Evolutionary conservation across 768 basidiomycete genomes (phyloP).

Genomic region (Lentinula boryana): DNA sequence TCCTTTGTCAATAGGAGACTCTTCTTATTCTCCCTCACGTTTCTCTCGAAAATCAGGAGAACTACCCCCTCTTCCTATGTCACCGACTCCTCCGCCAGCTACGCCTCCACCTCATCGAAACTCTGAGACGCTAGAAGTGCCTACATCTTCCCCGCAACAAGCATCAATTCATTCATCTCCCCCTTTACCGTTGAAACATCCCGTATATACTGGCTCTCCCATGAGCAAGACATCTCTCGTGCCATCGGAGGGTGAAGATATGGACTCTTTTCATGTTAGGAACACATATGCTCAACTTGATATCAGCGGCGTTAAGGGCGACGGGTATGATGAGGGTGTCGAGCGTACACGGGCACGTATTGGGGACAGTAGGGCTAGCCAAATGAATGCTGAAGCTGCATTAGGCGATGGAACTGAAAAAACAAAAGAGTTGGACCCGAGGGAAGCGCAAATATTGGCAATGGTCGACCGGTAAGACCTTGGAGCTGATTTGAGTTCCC

Average conservation of each 20-base stretch:
- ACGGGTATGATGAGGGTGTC: constrained; percentile 90
- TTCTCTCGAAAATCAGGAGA: constrained; percentile 18
- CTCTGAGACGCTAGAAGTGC: constrained; percentile 14
- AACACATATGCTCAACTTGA: constrained; percentile 91
- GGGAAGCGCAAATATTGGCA: constrained; percentile 66
- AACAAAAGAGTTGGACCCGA: constrained; percentile 57
- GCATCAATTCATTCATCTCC: constrained; percentile 13
- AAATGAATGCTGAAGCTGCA: constrained; percentile 50
- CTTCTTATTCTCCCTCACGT: constrained; percentile 6
- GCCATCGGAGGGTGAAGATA: constrained; percentile 74
- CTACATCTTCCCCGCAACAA: constrained; percentile 10
- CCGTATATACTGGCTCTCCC: constrained; percentile 22
- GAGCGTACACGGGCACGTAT: constrained; percentile 84
- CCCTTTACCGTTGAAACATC: constrained; percentile 32
- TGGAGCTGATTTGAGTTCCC: neutral
- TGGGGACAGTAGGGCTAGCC: constrained; percentile 48
- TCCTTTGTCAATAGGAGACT: neutral
- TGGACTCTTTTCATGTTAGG: constrained; percentile 78
- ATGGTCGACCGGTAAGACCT: constrained; percentile 80
- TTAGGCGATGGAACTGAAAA: constrained; percentile 56
- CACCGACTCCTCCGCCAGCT: constrained; percentile 17
- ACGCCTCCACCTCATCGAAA: constrained; percentile 12
- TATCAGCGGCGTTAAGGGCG: constrained; percentile 83
- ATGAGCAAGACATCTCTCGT: constrained; percentile 56
- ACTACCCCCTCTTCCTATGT: constrained; percentile 10